phyloP scores from a whole-genome alignment of 2,329 filamentous ascomycete genomes.

The Echinosphaeria canescens region DNA sequence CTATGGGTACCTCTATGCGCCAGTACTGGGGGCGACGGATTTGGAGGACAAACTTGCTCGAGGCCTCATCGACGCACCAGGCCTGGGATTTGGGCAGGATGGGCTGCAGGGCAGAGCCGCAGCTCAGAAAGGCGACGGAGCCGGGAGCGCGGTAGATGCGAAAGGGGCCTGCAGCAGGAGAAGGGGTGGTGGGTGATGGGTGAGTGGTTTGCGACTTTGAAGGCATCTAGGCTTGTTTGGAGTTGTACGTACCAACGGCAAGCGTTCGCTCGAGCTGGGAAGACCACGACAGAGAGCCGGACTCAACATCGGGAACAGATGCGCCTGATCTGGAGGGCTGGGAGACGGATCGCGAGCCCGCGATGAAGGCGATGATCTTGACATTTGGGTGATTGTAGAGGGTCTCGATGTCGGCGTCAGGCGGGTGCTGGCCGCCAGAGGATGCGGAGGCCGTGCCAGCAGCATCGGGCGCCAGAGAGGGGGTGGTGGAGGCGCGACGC shows the following conservation, averaged over 20 bases:
- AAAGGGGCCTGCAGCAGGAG: slow-evolving; percentile 33
- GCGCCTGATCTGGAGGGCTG: slow-evolving; percentile 11
- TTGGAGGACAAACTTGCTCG: slow-evolving; percentile 66
- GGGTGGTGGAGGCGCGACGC: slow-evolving; percentile 14
- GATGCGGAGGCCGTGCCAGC: not conserved
- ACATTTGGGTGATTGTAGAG: slow-evolving; percentile 54
- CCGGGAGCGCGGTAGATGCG: slow-evolving; percentile 73
- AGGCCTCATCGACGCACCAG: slow-evolving; percentile 75
- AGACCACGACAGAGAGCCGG: slow-evolving; percentile 49
- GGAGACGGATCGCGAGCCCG: slow-evolving; percentile 11
- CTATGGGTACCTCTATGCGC: slow-evolving; percentile 64
- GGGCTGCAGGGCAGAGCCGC: slow-evolving; percentile 62
- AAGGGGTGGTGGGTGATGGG: too few species aligned
- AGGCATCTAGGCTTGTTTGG: not conserved
- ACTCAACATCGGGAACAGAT: slow-evolving; percentile 18
- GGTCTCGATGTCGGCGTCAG: slow-evolving; percentile 32
- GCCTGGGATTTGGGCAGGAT: slow-evolving; percentile 81
- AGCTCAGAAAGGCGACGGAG: slow-evolving; percentile 74
- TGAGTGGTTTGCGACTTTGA: too few species aligned
- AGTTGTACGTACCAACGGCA: slow-evolving; percentile 39
- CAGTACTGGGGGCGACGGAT: slow-evolving; percentile 72
- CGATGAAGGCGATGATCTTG: slow-evolving; percentile 39
- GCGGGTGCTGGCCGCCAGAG: slow-evolving; percentile 4
- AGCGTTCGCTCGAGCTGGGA: slow-evolving; percentile 64
- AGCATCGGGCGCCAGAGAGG: slow-evolving; percentile 9